A percentile compares a stretch with the other conserved stretches of the same genome.
These are phyloP conservation scores for Ceratobasidium sp. DNA, from an alignment of 1,284 basidiomycete genomes.

Conservation along the genomic window DNA sequence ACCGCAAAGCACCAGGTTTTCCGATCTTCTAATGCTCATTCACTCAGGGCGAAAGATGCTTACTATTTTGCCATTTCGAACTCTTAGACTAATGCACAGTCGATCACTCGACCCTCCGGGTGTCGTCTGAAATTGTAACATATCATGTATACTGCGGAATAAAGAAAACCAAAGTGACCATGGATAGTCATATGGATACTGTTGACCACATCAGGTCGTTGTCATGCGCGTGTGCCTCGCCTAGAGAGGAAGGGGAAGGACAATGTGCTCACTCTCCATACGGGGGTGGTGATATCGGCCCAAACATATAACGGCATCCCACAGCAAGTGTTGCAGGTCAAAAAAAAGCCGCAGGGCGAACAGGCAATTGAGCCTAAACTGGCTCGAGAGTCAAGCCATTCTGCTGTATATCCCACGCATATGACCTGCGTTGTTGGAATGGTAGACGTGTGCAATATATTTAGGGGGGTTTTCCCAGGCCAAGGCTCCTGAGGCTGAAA, in stretches of 20 bases:
- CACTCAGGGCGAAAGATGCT: not conserved
- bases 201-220: slow-evolving; percentile 25
- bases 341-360: too few relatives aligned
- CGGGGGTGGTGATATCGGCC: not conserved
- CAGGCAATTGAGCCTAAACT: too few relatives aligned
- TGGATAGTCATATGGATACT: slow-evolving; percentile 26
- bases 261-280: not conserved
- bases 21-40: not conserved
- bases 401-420: not conserved
- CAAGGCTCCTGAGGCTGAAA: slow-evolving; percentile 22
- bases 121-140: slow-evolving; percentile 2
- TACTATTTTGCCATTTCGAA: not conserved
- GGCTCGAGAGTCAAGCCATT: too few relatives aligned
- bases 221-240: slow-evolving; percentile 25
- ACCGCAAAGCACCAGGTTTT: not conserved
- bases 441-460: not conserved
- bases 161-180: slow-evolving; percentile 2
- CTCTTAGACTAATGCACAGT: not conserved
- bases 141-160: slow-evolving; percentile 32
- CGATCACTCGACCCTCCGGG: not conserved
- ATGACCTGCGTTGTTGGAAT: not conserved
- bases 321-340: too few relatives aligned
- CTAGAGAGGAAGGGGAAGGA: not conserved
- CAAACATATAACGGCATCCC: slow-evolving; percentile 4
- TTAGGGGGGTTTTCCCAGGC: slow-evolving; percentile 20